Conservation (phyloP, 768 basidiomycete genomes). For the Boletellus ananas region DNA sequence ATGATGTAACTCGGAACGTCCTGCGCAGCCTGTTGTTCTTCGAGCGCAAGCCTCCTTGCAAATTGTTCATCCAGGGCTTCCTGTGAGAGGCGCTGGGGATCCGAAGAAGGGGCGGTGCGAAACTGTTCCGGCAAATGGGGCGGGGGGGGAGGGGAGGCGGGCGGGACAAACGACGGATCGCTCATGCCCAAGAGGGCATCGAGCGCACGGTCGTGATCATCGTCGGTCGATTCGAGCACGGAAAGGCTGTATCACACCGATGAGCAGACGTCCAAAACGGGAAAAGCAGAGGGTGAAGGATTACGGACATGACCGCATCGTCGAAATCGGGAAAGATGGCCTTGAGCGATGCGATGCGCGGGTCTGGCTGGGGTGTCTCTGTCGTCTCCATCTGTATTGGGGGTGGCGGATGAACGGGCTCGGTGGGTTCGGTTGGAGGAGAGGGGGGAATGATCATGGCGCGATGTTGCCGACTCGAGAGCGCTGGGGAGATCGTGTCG, state of each 20-base stretch:
- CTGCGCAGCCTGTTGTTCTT: constrained; percentile 42
- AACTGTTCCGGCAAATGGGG: not conserved
- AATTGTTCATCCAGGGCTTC: constrained; percentile 77
- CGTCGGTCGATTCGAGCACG: constrained; percentile 68
- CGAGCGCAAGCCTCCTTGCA: constrained; percentile 65
- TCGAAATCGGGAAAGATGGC: constrained; percentile 83
- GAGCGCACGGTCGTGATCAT: constrained; percentile 71
- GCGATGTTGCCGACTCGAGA: not conserved
- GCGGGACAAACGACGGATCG: constrained; percentile 68
- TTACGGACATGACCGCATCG: constrained; percentile 58
- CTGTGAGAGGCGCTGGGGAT: constrained; percentile 38
- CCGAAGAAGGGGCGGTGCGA: constrained; percentile 23
- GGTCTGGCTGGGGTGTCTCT: constrained; percentile 29
- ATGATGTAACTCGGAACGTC: constrained; percentile 3
- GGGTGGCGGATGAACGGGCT: not conserved
- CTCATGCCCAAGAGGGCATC: constrained; percentile 81
- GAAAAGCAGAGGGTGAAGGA: not conserved
- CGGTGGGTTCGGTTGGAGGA: constrained; percentile 8
- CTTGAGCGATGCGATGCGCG: constrained; percentile 51
- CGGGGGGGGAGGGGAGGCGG: constrained; percentile 10
- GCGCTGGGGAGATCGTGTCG: not conserved
- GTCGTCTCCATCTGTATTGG: not conserved
- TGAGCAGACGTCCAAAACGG: not conserved
- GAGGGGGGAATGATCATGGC: constrained; percentile 21
- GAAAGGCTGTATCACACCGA: constrained; percentile 43